Evolutionary conservation across 108 stramenopile genomes (phyloP).

Genomic region (Skeletonema marinoi): DNA sequence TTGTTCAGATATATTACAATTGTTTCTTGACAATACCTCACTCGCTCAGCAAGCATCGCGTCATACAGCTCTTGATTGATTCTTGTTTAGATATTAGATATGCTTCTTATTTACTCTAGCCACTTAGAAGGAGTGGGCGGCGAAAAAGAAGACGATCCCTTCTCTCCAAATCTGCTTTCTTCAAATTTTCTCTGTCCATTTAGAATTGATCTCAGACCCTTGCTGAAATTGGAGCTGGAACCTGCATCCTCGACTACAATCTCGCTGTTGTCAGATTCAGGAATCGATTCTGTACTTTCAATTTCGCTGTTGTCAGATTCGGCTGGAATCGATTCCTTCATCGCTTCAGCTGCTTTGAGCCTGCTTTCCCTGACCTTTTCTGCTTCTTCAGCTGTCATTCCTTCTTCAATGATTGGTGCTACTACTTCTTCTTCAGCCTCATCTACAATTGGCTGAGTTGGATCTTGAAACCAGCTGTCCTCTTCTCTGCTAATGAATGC

Average conservation of each 20-base stretch:
- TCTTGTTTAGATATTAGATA: no score
- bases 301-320: background rate
- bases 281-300: background rate
- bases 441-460: background rate
- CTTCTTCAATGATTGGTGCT: background rate
- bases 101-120: background rate
- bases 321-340: background rate
- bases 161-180: background rate
- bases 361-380: background rate
- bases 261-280: background rate
- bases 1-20: no score
- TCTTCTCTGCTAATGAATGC: slow-evolving; percentile 60
- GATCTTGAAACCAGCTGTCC: slow-evolving; percentile 39
- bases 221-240: background rate
- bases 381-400: slow-evolving; percentile 1
- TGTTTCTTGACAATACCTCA: no score
- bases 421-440: background rate
- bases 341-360: background rate
- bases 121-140: background rate
- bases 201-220: background rate
- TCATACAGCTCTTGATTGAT: no score
- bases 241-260: background rate
- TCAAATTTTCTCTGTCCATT: background rate
- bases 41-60: no score
- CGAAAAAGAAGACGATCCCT: background rate